Base-by-base conservation (phyloP, 2,329 filamentous ascomycete species). In the Paracoccidioides lutzii region DNA sequence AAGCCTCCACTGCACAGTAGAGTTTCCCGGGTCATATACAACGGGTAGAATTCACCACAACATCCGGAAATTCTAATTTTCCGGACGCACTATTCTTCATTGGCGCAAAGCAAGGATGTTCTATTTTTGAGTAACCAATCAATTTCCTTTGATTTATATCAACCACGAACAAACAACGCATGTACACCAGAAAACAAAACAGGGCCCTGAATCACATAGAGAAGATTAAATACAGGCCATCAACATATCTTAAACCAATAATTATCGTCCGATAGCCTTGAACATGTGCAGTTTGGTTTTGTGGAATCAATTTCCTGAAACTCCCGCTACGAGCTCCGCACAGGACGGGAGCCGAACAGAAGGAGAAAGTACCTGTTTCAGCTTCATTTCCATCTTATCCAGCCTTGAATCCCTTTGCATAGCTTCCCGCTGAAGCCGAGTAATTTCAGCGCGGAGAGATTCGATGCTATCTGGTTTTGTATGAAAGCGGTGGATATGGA, bases 401-500 rank as follows among this genome's bases (percentile, higher is more conserved):
- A 41, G 40, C 0, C 40, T 41, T n/a, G 14, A 41, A 41, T 41
- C 6, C 6, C 1, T 41, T 41, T 14, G 0, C 40, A 3, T 41
- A 41, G 14, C 40, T 41, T 41, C 10, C 40, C 5, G 40, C 40
- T 10, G 40, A 41, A 41, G 40, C 40, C 6, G 40, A n/a, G 10
- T 41, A 41, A 41, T 41, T 41, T 41, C 40, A 41, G 1, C 40
- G 14, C 6, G 14, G 6, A 41, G 40, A 41, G 4, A 41, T n/a
- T n/a, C n/a, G n/a, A n/a, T n/a, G 38, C 38, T 3, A 40, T 40
- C 38, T 40, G 3, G 38, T 40, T 40, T 40, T 22, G 22, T 85
- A 68, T 97, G 91, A n/a, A 94, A 88, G 33, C 91, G 84, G 22
- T 91, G 85, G 22, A 96, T 75, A 71, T 97, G 91, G 72, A 96